Evolutionary conservation across 2,329 filamentous ascomycete genomes (phyloP).

Genomic region (Fusarium scirpi): DNA sequence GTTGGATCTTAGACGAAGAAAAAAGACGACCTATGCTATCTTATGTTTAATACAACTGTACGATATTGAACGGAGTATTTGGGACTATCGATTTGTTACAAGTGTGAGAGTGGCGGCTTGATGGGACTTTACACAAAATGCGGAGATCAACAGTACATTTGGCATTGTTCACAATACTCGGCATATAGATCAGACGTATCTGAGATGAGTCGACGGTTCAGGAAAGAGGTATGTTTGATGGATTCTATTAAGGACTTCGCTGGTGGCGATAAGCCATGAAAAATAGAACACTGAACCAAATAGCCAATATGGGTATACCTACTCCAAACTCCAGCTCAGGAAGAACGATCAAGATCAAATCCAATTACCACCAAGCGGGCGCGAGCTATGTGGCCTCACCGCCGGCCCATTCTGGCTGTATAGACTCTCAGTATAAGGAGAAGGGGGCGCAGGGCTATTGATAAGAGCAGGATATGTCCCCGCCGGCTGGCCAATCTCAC

Average conservation of each 20-base stretch:
- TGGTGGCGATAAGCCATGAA: background rate
- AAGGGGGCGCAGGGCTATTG: background rate
- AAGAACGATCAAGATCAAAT: background rate
- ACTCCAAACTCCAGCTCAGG: background rate
- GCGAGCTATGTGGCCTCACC: background rate
- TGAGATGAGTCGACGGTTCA: background rate
- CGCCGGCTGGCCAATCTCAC: background rate
- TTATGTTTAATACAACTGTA: conserved; percentile 49
- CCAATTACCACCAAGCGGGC: background rate
- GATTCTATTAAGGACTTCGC: background rate
- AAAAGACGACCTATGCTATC: conserved; percentile 45
- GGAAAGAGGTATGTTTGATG: background rate
- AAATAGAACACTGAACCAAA: background rate
- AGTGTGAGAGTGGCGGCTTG: no score
- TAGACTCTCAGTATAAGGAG: background rate
- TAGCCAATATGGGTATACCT: background rate
- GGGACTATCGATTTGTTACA: background rate
- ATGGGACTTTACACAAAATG: background rate
- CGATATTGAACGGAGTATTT: conserved; percentile 37
- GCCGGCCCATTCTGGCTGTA: background rate
- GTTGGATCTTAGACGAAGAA: conserved; percentile 49
- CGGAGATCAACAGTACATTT: no score
- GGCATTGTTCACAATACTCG: background rate
- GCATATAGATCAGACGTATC: background rate
- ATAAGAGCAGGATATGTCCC: background rate